A percentile compares a stretch with the other conserved stretches of the same genome.
Conservation (phyloP, 2,329 filamentous ascomycete genomes). For the Orbilia blumenaviensis region DNA sequence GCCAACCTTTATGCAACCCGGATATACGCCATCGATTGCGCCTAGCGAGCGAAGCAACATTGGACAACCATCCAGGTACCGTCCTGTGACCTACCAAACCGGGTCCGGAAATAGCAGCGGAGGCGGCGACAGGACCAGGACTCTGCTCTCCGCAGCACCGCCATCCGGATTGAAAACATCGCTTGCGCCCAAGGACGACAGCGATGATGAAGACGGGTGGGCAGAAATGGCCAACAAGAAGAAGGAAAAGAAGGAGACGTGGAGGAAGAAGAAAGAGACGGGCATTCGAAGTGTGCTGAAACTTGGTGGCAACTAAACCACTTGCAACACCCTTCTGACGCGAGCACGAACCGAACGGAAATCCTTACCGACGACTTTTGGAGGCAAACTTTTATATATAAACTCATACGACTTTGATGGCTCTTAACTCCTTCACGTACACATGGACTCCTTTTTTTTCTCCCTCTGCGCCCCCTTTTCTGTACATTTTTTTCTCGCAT, state of each 20-base stretch:
- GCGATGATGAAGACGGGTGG: constrained; percentile 75
- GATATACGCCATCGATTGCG: constrained; percentile 89
- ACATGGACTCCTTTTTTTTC: constrained; percentile 31
- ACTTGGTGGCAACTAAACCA: constrained; percentile 46
- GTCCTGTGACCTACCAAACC: constrained; percentile 76
- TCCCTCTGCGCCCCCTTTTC: constrained; percentile 30
- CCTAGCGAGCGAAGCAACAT: constrained; percentile 95
- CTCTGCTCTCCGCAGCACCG: constrained; percentile 62
- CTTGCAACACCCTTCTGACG: neutral
- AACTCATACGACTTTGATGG: constrained; percentile 52
- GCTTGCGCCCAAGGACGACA: constrained; percentile 63
- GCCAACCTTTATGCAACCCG: constrained; percentile 59
- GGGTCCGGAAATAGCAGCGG: constrained; percentile 60
- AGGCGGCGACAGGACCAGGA: constrained; percentile 62
- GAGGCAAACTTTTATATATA: constrained; percentile 31
- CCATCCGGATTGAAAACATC: constrained; percentile 58
- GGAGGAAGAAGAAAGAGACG: constrained; percentile 69
- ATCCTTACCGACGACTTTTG: constrained; percentile 43
- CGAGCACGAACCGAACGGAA: constrained; percentile 29
- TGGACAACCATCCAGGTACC: constrained; percentile 86
- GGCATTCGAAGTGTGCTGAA: constrained; percentile 53
- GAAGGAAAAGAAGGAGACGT: constrained; percentile 73
- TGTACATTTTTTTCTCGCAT: constrained; percentile 54
- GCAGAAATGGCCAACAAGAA: constrained; percentile 75
- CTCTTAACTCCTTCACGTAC: constrained; percentile 36